phyloP scores from a whole-genome alignment of 2,329 filamentous ascomycete species.

The Sphaerulina musiva region DNA sequence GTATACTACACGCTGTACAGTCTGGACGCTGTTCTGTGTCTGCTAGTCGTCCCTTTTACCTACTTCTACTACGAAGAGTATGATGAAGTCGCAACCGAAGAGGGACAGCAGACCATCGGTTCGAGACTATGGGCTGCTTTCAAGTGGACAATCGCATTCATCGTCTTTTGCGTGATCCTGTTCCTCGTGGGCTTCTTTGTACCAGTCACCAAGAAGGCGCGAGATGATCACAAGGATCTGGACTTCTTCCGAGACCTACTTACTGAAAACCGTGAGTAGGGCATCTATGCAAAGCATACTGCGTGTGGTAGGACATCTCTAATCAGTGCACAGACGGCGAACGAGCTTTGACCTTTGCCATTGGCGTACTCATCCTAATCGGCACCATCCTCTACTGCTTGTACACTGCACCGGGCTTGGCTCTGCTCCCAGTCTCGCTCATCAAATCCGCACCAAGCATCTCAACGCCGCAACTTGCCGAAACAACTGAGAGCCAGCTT shows the following conservation, averaged over 20 bases:
- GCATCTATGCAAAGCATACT: slow-evolving; percentile 27
- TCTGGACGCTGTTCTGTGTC: slow-evolving; percentile 79
- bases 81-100: slow-evolving; percentile 79
- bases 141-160: slow-evolving; percentile 84
- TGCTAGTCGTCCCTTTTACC: slow-evolving; percentile 85
- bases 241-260: slow-evolving; percentile 88
- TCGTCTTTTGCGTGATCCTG: slow-evolving; percentile 70
- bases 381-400: slow-evolving; percentile 80
- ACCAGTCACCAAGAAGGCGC: slow-evolving; percentile 63
- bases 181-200: slow-evolving; percentile 94
- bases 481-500: slow-evolving; percentile 70
- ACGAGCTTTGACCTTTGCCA: slow-evolving; percentile 80
- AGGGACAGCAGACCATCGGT: slow-evolving; percentile 64
- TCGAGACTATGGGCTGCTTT: slow-evolving; percentile 73
- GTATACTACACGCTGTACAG: slow-evolving; percentile 93
- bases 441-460: slow-evolving; percentile 88
- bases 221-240: slow-evolving; percentile 64
- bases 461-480: slow-evolving; percentile 71
- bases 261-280: slow-evolving; percentile 61
- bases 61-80: slow-evolving; percentile 99
- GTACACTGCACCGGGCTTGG: slow-evolving; percentile 84
- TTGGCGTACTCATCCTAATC: slow-evolving; percentile 81
- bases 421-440: slow-evolving; percentile 78
- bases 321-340: slow-evolving; percentile 60
- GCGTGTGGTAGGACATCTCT: slow-evolving; percentile 8